Base-by-base conservation (phyloP, 345 rosid species). In the Citrus glauca region DNA sequence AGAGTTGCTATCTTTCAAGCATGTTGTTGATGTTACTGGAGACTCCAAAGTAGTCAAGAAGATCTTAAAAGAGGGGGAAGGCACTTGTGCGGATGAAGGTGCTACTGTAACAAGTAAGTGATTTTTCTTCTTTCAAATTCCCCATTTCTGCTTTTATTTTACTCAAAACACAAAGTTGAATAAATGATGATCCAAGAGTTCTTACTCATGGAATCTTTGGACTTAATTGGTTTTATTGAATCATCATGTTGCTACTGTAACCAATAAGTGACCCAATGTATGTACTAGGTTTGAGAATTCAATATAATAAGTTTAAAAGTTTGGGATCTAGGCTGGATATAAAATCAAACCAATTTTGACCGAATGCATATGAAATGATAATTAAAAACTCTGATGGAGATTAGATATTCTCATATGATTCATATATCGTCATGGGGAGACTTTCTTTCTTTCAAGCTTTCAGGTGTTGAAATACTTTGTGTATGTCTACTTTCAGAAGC, bases 31-130 rank as follows among this genome's bases (percentile, higher is more conserved):
- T 83, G 83, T 89, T 35, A 77, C 81, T 5, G 89, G 89, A 16
- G 91, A 91, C 76, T 80, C 80, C 63, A 87, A 88, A 84, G 90
- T 89, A 40, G 67, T 88, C 35, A 91, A 91, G 82, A 91, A 89
- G 83, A 86, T 91, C 42, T 48, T 91, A 79, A 88, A 77, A 59
- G 89, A 87, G 75, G 92, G 94, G 76, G 88, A 89, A 78, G 89
- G 85, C 32, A 69, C 80, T 72, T 2, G 78, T 32, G 88, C 91
- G 66, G 74, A 84, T 79, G 94, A 91, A 72, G 91, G 91, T 68
- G 91, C 94, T 33, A 66, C 79, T 32, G 88, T 89, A 32, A 86
- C 86, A 66, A 66, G 94, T 90, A 84, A 85, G 91, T 83, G 55
- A 14, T 57, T 40, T 40, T 40, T 40, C 45, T 40, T 40, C 45